These are phyloP conservation scores for Thermomucor indicae-seudaticae DNA, from an alignment of 371 early-diverging fungal species.

Conservation along the genomic window DNA sequence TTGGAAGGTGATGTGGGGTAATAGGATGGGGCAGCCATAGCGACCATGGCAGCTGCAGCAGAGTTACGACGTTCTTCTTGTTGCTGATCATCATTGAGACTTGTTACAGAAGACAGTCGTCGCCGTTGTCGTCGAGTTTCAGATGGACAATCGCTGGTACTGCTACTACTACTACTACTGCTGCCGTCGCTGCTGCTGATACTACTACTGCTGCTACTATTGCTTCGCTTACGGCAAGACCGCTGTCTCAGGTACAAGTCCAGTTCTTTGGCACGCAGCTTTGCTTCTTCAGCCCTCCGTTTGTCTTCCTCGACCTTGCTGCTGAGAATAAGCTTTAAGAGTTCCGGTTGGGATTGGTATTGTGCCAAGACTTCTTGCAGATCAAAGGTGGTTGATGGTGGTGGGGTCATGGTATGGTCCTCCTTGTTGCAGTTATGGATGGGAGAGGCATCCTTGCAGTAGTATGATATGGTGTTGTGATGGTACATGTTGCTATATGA, in stretches of 20 bases:
- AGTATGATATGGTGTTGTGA: too few relatives aligned
- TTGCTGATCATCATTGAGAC: slow-evolving; percentile 2
- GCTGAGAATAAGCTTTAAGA: slow-evolving; percentile 55
- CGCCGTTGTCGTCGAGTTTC: background rate
- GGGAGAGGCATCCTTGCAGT: too few relatives aligned
- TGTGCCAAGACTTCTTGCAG: slow-evolving; percentile 56
- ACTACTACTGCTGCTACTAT: too few relatives aligned
- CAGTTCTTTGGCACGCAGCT: slow-evolving; percentile 50
- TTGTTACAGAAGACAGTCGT: background rate
- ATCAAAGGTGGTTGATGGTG: slow-evolving; percentile 21
- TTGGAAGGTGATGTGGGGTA: slow-evolving; percentile 7
- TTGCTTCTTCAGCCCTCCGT: slow-evolving; percentile 60
- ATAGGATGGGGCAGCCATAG: slow-evolving; percentile 21
- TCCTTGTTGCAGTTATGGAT: background rate
- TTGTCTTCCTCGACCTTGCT: slow-evolving; percentile 67
- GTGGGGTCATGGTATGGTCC: background rate
- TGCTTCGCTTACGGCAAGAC: too few relatives aligned
- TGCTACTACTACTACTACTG: background rate
- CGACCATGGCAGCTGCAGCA: slow-evolving; percentile 49
- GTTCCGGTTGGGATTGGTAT: slow-evolving; percentile 57
- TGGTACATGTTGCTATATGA: too few relatives aligned
- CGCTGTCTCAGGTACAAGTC: slow-evolving; percentile 29
- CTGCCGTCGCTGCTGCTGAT: too few relatives aligned
- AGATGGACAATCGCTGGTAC: background rate
- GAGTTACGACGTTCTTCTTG: slow-evolving; percentile 28